Base-by-base conservation (phyloP, 140 eudicot species). In the Bidens hawaiensis region DNA sequence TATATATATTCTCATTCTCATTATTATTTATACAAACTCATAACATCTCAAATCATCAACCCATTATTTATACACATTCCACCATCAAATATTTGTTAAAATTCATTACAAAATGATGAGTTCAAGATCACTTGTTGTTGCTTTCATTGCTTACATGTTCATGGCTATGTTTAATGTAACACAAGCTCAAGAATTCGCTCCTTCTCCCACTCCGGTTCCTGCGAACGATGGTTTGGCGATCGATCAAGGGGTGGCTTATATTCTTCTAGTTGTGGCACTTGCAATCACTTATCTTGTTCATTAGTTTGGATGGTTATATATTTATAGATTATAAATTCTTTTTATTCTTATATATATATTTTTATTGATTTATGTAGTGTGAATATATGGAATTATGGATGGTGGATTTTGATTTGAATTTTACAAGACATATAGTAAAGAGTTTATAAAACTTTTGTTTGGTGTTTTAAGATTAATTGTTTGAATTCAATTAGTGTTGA, bases 241-340 rank as follows among this genome's bases (percentile, higher is more conserved):
- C 59, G 87, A 82, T 74, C 87, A 75, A 78, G 87, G 84, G 62
- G 42, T 82, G 12, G 87, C 87, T 18, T 82, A 82, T 50, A 18
- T 78, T 0, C 81, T 82, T 49, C 51, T 82, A 11, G 28, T 78
- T 4, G n/a, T 82, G 0, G 87, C 87, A 1, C 84, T 82, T 2
- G 87, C 81, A 1, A 15, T 78, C 9, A 82, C 87, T 1, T 82
- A 82, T 49, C 75, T 78, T 42, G 60, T 75, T 67, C 87, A 82
- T 56, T 60, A 30, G 42, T 13, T 55, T 64, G 17, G 7, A 41
- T 15, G 18, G 43, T 26, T 24, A 1, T 14, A n/a, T n/a, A n/a
- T n/a, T n/a, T n/a, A n/a, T n/a, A n/a, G n/a, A n/a, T n/a, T n/a
- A n/a, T 9, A 7, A 7, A 72, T 71, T 71, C 64, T 38, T 71